These are phyloP conservation scores for Nicotiana undulata DNA, from an alignment of 257 asterid species.

Conservation along the genomic window DNA sequence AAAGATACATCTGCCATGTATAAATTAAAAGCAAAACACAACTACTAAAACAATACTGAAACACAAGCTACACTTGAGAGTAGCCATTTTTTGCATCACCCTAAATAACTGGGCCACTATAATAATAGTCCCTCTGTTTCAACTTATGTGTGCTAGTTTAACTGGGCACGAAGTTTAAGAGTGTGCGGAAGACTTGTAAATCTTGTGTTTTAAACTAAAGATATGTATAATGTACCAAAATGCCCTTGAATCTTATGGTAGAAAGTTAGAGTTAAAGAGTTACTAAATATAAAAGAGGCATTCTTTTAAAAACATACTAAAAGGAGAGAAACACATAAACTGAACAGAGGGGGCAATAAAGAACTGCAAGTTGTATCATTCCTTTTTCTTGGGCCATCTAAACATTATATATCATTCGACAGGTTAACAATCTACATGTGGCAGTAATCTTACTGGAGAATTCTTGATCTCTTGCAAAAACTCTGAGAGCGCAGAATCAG, in stretches of 20 bases:
- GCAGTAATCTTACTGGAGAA: conserved; percentile 75
- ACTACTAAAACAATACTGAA: not conserved
- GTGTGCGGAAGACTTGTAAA: too few species aligned
- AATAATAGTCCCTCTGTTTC: not conserved
- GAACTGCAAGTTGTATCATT: not conserved
- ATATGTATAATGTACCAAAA: too few species aligned
- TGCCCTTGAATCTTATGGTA: too few species aligned
- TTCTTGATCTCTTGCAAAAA: conserved; percentile 98
- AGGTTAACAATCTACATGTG: not conserved
- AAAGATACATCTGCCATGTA: not conserved
- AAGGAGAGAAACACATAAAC: too few species aligned
- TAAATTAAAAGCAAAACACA: not conserved
- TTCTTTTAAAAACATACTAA: too few species aligned
- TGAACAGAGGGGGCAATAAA: not conserved
- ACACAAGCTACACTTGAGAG: conserved; percentile 6
- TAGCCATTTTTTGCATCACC: not conserved
- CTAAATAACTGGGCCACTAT: not conserved
- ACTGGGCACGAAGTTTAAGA: too few species aligned
- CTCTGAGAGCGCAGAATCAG: conserved; percentile 99
- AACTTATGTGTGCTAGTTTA: too few species aligned
- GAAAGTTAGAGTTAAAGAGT: too few species aligned
- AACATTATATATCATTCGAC: not conserved
- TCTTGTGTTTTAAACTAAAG: too few species aligned
- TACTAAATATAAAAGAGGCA: too few species aligned
- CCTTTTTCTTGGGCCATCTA: not conserved